These are phyloP conservation scores for Metschnikowia gelsemii DNA, from an alignment of 805 yeast species.

Conservation along the genomic window DNA sequence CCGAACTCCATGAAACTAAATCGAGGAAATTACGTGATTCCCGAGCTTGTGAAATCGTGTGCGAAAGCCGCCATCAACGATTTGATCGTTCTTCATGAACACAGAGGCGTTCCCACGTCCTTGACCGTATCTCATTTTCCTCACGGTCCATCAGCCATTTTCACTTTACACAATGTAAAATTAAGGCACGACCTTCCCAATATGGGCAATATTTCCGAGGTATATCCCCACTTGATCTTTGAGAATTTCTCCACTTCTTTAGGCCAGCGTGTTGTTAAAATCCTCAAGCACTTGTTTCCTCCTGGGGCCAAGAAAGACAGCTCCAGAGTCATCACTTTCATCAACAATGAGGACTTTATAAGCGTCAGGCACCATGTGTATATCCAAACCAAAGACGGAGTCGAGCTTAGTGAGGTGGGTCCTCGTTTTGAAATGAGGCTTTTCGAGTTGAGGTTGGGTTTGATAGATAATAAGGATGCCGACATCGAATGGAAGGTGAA, in stretches of 20 bases:
- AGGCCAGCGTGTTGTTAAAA: slow-evolving; percentile 77
- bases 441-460: slow-evolving; percentile 84
- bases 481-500: slow-evolving; percentile 97
- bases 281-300: slow-evolving; percentile 87
- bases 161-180: slow-evolving; percentile 91
- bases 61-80: slow-evolving; percentile 80
- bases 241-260: slow-evolving; percentile 81
- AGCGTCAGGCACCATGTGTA: slow-evolving; percentile 94
- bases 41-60: slow-evolving; percentile 82
- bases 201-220: slow-evolving; percentile 85
- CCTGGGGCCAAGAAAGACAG: slow-evolving; percentile 93
- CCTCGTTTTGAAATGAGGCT: slow-evolving; percentile 98
- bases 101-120: slow-evolving; percentile 97
- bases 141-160: slow-evolving; percentile 95
- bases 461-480: slow-evolving; percentile 92
- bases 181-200: slow-evolving; percentile 88
- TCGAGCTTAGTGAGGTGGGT: slow-evolving; percentile 93
- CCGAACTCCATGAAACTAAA: slow-evolving; percentile 88
- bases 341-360: slow-evolving; percentile 87
- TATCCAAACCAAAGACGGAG: slow-evolving; percentile 82
- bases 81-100: slow-evolving; percentile 85
- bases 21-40: slow-evolving; percentile 89
- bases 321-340: slow-evolving; percentile 89
- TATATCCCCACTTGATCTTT: slow-evolving; percentile 90
- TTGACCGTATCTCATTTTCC: slow-evolving; percentile 93